A percentile compares a stretch with the other conserved stretches of the same genome.
These are phyloP conservation scores for Phoenix dactylifera DNA, from an alignment of 176 grass and related monocot genomes.

Conservation along the genomic window DNA sequence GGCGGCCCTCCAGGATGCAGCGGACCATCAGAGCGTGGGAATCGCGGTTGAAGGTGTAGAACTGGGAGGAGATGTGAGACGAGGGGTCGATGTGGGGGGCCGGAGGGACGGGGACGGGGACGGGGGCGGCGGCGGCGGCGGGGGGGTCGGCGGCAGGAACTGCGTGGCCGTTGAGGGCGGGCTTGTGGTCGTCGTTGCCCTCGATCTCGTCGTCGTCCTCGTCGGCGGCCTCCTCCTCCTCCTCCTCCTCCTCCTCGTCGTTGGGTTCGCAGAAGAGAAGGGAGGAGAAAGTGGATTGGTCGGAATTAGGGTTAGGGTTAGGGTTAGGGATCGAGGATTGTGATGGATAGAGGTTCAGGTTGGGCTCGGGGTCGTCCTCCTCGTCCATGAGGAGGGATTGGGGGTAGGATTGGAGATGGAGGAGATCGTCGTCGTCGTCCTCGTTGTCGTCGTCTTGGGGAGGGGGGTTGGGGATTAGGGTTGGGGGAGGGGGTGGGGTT, in stretches of 20 bases:
- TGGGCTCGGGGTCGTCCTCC: conserved; percentile 54
- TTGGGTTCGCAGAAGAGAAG: conserved; percentile 16
- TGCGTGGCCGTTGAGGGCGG: not conserved
- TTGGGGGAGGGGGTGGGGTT: conserved; percentile 22
- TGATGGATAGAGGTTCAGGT: not conserved
- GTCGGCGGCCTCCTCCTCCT: not conserved
- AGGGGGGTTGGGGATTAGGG: conserved; percentile 10
- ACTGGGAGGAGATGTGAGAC: conserved; percentile 92
- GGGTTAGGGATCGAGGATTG: conserved; percentile 22
- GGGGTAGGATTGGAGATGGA: conserved; percentile 25
- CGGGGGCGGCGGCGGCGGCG: not conserved
- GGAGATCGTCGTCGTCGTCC: no score
- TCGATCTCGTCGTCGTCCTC: conserved; percentile 19
- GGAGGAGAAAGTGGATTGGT: conserved; percentile 15
- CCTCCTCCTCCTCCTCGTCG: conserved; percentile 28
- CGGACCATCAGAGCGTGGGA: conserved; percentile 85
- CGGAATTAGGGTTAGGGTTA: conserved; percentile 25
- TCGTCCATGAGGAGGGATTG: conserved; percentile 37
- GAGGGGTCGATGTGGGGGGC: conserved; percentile 42
- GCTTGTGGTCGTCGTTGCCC: not conserved
- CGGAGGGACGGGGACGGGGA: conserved; percentile 19
- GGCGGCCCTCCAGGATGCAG: conserved; percentile 64
- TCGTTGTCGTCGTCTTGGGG: no score
- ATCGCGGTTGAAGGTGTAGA: conserved; percentile 84
- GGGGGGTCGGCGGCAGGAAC: not conserved